These are phyloP conservation scores for Priceomyces fermenticarens DNA, from an alignment of 805 yeast genomes.

Conservation along the genomic window DNA sequence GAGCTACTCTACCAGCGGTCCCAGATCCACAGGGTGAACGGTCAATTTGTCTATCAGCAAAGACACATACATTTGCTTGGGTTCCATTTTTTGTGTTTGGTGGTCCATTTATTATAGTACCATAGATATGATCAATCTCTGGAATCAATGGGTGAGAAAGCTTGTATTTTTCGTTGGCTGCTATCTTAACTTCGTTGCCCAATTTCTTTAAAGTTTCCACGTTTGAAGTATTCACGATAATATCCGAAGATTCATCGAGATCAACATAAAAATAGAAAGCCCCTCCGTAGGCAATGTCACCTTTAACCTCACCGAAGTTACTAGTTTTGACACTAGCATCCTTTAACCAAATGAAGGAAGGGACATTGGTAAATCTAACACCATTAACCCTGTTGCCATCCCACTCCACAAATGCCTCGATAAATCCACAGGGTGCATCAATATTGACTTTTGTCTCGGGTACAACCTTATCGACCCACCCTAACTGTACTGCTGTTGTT, in stretches of 20 bases:
- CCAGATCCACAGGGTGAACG: conserved; percentile 26
- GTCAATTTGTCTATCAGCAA: conserved; percentile 22
- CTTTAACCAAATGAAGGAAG: too few species aligned
- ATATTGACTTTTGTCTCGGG: conserved; percentile 16
- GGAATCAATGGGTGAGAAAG: conserved; percentile 14
- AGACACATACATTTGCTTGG: conserved; percentile 9
- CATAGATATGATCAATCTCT: conserved; percentile 9
- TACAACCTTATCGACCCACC: conserved; percentile 12
- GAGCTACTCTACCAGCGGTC: conserved; percentile 21
- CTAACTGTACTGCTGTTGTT: conserved; percentile 14
- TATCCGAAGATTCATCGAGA: not conserved
- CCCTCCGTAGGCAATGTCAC: conserved; percentile 23
- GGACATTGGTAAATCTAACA: too few species aligned
- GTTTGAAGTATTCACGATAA: conserved; percentile 13
- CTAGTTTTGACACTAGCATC: conserved; percentile 3
- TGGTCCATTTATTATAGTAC: conserved; percentile 10
- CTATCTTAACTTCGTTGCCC: conserved; percentile 17
- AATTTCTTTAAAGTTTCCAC: conserved; percentile 12
- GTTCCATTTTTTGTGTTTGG: conserved; percentile 4
- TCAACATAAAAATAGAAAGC: conserved; percentile 20
- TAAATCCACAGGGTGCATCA: conserved; percentile 17
- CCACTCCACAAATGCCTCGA: conserved; percentile 18
- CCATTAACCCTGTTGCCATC: conserved; percentile 9
- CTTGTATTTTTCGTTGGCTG: conserved; percentile 19
- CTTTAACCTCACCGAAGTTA: conserved; percentile 12